These are phyloP conservation scores for Fusarium subglutinans DNA, from an alignment of 2,329 filamentous ascomycete genomes.

Conservation along the genomic window DNA sequence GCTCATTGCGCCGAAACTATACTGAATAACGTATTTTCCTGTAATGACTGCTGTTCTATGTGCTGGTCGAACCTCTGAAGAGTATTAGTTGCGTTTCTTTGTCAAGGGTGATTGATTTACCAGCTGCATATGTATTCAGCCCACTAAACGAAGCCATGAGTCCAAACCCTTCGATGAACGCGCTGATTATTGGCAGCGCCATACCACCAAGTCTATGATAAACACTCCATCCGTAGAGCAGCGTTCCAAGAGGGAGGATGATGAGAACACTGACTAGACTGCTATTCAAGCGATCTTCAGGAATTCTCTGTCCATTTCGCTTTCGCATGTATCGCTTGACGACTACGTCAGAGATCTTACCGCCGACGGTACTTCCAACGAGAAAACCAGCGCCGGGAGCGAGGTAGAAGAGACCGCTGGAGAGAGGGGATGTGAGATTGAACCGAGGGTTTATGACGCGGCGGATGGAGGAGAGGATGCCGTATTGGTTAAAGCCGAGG, in stretches of 20 bases:
- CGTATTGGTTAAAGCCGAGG: conserved; percentile 54
- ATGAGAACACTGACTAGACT: conserved; percentile 44
- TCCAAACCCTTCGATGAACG: conserved; percentile 47
- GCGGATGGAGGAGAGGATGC: conserved; percentile 68
- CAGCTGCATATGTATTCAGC: conserved; percentile 52
- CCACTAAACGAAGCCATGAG: conserved; percentile 51
- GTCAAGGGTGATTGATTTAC: conserved; percentile 16
- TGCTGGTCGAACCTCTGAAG: conserved; percentile 30
- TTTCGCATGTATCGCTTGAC: conserved; percentile 53
- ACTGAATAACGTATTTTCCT: conserved; percentile 41
- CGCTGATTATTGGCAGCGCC: conserved; percentile 46
- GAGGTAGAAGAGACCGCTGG: conserved; percentile 74
- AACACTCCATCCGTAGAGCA: conserved; percentile 51
- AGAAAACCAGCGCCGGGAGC: conserved; percentile 74
- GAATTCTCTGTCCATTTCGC: conserved; percentile 44
- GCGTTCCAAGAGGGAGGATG: conserved; percentile 43
- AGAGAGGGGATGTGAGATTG: conserved; percentile 67
- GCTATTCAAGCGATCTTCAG: conserved; percentile 47
- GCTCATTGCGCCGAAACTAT: conserved; percentile 39
- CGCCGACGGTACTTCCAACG: conserved; percentile 71
- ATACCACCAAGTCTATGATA: conserved; percentile 46
- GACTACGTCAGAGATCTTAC: conserved; percentile 54
- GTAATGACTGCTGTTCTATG: conserved; percentile 41
- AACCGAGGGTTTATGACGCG: conserved; percentile 77
- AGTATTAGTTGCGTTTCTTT: neutral